Base-by-base conservation (phyloP, 2,329 filamentous ascomycete species). In the Ceratocystis alfenasii region DNA sequence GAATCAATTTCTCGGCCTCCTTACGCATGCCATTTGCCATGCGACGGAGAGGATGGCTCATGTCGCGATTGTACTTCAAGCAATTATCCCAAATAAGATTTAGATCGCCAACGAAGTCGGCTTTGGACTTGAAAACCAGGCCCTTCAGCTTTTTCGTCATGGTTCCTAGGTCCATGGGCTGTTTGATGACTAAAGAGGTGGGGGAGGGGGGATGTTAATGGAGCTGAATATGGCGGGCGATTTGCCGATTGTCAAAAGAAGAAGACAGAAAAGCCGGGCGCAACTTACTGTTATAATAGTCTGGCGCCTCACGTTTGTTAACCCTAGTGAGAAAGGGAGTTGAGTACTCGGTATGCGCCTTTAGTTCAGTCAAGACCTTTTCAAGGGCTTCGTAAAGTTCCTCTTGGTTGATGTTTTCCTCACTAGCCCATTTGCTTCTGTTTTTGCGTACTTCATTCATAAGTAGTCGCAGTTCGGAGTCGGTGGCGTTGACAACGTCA, bases 361-460 rank as follows among this genome's bases (percentile, higher is more conserved):
- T 97, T 66, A 99, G 84, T 75, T 97, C 93, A 72, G 92, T 95
- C 72, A 99, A 81, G 64, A 99, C 94, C 78, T 97, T 97, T 75
- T 99, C 94, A 15, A 94, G 81, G 10, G 94, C 90, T 77, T 99
- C 94, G 74, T 99, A 99, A 5, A 99, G 81, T 76, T 99, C 94
- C 75, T 99, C 94, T 76, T 99, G 94, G 68, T 94, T 93, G 68
- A 99, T 88, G 70, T 95, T 94, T 71, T 99, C 94, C 75, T 97
- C 94, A 74, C 89, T 97, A 2, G 94, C 93, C 94, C 94, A 99
- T 77, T 99, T 99, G 76, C 93, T 97, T 72, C 94, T 83, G 71
- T 97, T 97, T 76, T 97, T 99, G 69, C 94, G 85, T 20, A 99
- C 94, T 75, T 99, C 94, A 71, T 94, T 96, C 83, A 99, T 96